Evolutionary conservation across 1,284 basidiomycete species (phyloP).

Genomic region (Rhodotorula sp.): DNA sequence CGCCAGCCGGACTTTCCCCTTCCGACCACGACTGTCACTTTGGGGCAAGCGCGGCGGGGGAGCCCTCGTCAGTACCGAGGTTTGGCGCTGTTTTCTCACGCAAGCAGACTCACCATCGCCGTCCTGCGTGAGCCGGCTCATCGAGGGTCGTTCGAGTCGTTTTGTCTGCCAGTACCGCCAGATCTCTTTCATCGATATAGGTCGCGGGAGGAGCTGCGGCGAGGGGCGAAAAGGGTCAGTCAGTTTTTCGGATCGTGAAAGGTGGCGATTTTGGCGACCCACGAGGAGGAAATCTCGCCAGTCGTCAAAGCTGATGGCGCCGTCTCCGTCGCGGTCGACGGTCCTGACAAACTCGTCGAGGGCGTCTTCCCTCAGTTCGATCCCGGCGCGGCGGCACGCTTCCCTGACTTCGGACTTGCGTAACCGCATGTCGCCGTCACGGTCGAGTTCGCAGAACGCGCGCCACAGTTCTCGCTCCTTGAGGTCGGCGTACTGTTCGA

Average conservation of each 20-base stretch:
- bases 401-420: constrained; percentile 19
- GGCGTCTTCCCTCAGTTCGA: constrained; percentile 28
- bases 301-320: constrained; percentile 69
- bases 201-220: constrained; percentile 64
- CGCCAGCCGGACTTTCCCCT: constrained; percentile 37
- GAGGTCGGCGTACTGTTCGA: constrained; percentile 36
- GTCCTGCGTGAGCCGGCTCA: constrained; percentile 40
- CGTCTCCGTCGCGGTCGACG: constrained; percentile 34
- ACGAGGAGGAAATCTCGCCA: constrained; percentile 83
- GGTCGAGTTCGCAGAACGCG: constrained; percentile 34
- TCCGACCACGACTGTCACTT: constrained; percentile 58
- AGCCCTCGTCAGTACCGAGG: constrained; percentile 7
- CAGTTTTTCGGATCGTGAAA: neutral
- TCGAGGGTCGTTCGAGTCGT: constrained; percentile 32
- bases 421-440: constrained; percentile 34
- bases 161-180: constrained; percentile 55
- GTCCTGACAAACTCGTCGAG: constrained; percentile 38
- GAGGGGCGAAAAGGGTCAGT: neutral
- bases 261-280: neutral
- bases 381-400: constrained; percentile 34
- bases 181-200: constrained; percentile 76
- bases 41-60: neutral
- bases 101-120: constrained; percentile 35
- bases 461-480: constrained; percentile 36
- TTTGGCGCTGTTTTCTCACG: neutral